A percentile compares a stretch with the other conserved stretches of the same genome.
phyloP scores from a whole-genome alignment of 2,329 filamentous ascomycete genomes.

The Meredithiella fracta region DNA sequence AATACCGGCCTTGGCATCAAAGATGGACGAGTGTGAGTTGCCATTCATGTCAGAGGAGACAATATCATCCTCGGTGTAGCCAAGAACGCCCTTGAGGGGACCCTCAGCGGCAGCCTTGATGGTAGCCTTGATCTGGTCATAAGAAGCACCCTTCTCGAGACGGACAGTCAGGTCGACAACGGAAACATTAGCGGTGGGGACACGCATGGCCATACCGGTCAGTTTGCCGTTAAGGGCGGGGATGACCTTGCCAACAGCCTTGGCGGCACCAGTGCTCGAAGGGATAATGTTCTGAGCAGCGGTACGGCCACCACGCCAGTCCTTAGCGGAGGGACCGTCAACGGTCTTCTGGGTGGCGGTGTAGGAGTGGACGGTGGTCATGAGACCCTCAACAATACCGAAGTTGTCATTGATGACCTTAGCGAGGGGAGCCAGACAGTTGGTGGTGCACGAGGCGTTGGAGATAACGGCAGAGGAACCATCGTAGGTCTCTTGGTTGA shows the following conservation, averaged over 20 bases:
- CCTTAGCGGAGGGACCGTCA: slow-evolving; percentile 92
- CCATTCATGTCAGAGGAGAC: slow-evolving; percentile 91
- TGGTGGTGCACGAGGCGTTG: slow-evolving; percentile 99
- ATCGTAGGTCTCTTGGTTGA: slow-evolving; percentile 92
- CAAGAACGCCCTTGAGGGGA: slow-evolving; percentile 76
- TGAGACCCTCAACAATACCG: slow-evolving; percentile 93
- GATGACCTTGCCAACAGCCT: slow-evolving; percentile 99
- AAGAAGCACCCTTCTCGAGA: slow-evolving; percentile 73
- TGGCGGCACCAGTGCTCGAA: slow-evolving; percentile 96
- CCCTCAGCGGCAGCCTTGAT: slow-evolving; percentile 78
- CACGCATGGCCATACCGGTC: slow-evolving; percentile 98
- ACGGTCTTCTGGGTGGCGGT: slow-evolving; percentile 99
- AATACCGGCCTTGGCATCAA: slow-evolving; percentile 98
- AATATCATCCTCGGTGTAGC: slow-evolving; percentile 91
- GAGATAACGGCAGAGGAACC: slow-evolving; percentile 84
- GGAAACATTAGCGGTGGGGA: slow-evolving; percentile 95
- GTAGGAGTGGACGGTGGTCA: slow-evolving; percentile 99
- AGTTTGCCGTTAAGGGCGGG: slow-evolving; percentile 97
- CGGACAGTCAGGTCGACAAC: slow-evolving; percentile 95
- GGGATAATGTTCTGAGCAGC: slow-evolving; percentile 99
- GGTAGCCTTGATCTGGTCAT: slow-evolving; percentile 84
- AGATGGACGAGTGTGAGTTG: slow-evolving; percentile 88
- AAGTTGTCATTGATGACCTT: slow-evolving; percentile 99
- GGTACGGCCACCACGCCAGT: slow-evolving; percentile 97
- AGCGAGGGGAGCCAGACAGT: slow-evolving; percentile 97